Evolutionary conservation across 192 early-diverging fungal species (phyloP), one percentile per base, ranked within the genome.

Genomic region (Linderina pennispora): DNA sequence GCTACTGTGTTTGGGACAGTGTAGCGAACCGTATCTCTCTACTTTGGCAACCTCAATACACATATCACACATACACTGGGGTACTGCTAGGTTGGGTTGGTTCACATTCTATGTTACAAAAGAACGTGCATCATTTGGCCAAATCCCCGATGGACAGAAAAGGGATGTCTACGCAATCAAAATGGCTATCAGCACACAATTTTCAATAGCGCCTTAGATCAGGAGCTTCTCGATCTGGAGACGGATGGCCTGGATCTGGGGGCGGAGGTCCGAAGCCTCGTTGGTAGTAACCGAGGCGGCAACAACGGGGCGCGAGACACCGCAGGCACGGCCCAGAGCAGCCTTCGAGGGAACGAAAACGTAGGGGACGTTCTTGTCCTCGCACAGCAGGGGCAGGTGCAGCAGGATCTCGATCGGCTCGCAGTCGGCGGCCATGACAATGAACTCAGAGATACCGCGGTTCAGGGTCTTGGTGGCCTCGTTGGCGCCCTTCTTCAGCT

Each of bases 281-380:
- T 99, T 99, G 59, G 92, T 89, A 58, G 92, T 99, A 40, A 99
- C 86, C 24, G 90, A 91, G 63, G 77, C 77, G 37, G 96, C 81
- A 62, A 99, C 88, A 23, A 99, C 94, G 21, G 90, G 67, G 38
- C 94, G 87, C 23, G 91, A 89, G 23, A 99, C 93, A 64, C 96
- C 94, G 70, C 94, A 97, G 24, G 96, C 92, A 74, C 96, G 89
- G 48, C 96, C 96, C 15, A 99, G 79, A 22, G 94, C 94, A 17
- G 80, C 82, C 83, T 94, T 97, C 66, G 90, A 93, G 45, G 91
- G 92, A 40, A 99, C 89, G 68, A 99, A 99, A 25, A 99, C 94
- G 66, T 99, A 99, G 33, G 96, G 96, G 36, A 99, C 96, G 83
- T 99, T 98, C 89, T 99, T 99, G 77, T 99, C 96, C 77, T 99